Evolutionary conservation across 441 rosid genomes (phyloP), one percentile per base, ranked within the genome.

Genomic region (Euphorbia schlechtendalii): DNA sequence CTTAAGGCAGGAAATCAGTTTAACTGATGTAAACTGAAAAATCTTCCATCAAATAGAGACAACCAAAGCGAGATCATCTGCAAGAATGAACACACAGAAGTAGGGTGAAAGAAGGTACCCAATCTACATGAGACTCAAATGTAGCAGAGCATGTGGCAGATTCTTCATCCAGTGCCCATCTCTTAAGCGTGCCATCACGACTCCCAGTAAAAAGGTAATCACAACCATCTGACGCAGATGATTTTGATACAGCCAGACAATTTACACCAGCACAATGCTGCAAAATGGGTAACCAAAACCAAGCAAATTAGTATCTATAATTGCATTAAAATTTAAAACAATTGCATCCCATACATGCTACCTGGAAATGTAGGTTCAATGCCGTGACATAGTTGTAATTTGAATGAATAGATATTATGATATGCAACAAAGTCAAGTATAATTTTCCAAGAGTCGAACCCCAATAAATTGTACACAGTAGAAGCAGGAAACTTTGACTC

Each of bases 241-340:
- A 76, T 75, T 81, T 88, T 70, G 76, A 79, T 43, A 90, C 76
- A 73, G 87, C 81, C 82, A 95, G 78, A 84, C 96, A 86, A 80
- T 92, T 95, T 65, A 95, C 67, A 69, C 99, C 98, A 68, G 96
- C 96, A 76, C 92, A 92, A 75, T 95, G 99, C 99, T 95, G 93
- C 82, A 84, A 66, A 64, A 76, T 61, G 56, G 70, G 69, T 22
- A 71, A 25, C 38, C 53, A 65, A 60, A 46, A 5, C 54, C 6
- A 18, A 58, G 21, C 41, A 56, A 64, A 53, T 69, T 36, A 65
- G 71, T 27, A 71, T n/a, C 40, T 28, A 15, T 9, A 15, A 53
- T n/a, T 27, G 53, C 21, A 34, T 20, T 48, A 28, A 59, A 22
- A 66, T 2, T 3, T 32, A 41, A n/a, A n/a, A n/a, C n/a, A n/a